Percentiles rank a stretch among this genome's conserved stretches.
Conservation (phyloP, 1,284 basidiomycete genomes). For the Naganishia albida region DNA sequence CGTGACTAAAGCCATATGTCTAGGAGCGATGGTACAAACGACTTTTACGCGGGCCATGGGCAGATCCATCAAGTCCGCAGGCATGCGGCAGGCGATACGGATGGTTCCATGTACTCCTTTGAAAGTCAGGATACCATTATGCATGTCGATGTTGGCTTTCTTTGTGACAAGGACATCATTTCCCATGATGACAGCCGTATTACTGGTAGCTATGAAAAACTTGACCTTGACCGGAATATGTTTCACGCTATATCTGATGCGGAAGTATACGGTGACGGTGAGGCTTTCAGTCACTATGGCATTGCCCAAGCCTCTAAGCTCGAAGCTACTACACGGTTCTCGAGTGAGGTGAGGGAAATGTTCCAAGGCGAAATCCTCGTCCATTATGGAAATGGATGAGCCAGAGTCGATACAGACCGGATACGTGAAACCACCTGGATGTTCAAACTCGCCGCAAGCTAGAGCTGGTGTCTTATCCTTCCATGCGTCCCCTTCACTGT, state of each 20-base stretch:
- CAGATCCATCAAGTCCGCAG: no score
- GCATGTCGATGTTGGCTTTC: slow-evolving; percentile 23
- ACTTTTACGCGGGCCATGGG: background rate
- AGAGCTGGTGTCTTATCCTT: slow-evolving; percentile 14
- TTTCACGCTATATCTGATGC: background rate
- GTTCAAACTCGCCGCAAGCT: background rate
- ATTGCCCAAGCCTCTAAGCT: slow-evolving; percentile 16
- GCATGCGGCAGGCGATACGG: background rate
- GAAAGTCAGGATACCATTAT: background rate
- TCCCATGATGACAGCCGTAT: slow-evolving; percentile 18
- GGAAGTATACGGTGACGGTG: slow-evolving; percentile 7
- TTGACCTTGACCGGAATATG: slow-evolving; percentile 2
- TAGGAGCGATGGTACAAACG: background rate
- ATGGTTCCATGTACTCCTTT: background rate
- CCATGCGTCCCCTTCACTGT: slow-evolving; percentile 4
- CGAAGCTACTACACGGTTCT: slow-evolving; percentile 6
- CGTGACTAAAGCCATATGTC: background rate
- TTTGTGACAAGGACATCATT: slow-evolving; percentile 28
- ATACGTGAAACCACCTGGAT: no score
- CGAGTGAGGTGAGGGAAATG: background rate
- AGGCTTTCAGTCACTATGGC: slow-evolving; percentile 9
- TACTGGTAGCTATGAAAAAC: slow-evolving; percentile 9
- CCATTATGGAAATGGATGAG: slow-evolving; percentile 22
- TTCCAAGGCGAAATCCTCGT: slow-evolving; percentile 1
- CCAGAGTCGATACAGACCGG: no score